Base-by-base conservation (phyloP, 176 grass and related monocot genomes). In the Chloris gayana region DNA sequence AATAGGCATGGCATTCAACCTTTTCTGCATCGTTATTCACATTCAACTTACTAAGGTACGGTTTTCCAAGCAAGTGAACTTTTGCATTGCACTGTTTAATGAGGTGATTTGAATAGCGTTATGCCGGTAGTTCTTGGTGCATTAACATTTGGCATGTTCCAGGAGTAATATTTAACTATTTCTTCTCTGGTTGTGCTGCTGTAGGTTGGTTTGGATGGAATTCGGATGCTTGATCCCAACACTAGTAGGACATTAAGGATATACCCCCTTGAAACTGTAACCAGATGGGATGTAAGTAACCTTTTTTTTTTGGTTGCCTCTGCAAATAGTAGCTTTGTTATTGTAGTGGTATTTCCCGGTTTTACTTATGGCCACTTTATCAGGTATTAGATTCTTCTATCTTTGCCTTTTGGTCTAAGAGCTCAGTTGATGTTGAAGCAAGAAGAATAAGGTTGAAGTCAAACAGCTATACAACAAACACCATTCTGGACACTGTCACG, bases 391-490 rank as follows among this genome's bases (percentile, higher is more conserved):
- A 98, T 91, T 91, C 90, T 26, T 95, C 92, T 62, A 89, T 92
- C 47, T 98, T 98, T 86, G 88, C 92, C 50, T 98, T 98, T 89
- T 98, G 96, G 96, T 95, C 96, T 5, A 98, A 95, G 86, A 98
- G 84, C 57, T 87, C 96, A 24, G 96, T 98, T 83, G 96, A 98
- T 60, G 18, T 83, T 65, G 96, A 98, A 54, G 88, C 92, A 72
- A 95, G 80, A 85, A 87, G 96, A 78, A 98, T 98, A 88, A 88
- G 96, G 69, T 82, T 95, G 56, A 94, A 98, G 75, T 98, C 96
- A 86, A 98, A 82, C 79, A 98, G 88, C 75, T 95, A 98, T 84
- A 98, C 92, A 69, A 93, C 92, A 3, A 93, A 81, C 86, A 98
- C 90, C 64, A 93, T 98, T 85, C 90, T 98, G 67, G 96, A 98